A percentile compares a stretch with the other conserved stretches of the same genome.
phyloP scores from a whole-genome alignment of 495 filamentous ascomycete species.

The Achaetomiella virescens region DNA sequence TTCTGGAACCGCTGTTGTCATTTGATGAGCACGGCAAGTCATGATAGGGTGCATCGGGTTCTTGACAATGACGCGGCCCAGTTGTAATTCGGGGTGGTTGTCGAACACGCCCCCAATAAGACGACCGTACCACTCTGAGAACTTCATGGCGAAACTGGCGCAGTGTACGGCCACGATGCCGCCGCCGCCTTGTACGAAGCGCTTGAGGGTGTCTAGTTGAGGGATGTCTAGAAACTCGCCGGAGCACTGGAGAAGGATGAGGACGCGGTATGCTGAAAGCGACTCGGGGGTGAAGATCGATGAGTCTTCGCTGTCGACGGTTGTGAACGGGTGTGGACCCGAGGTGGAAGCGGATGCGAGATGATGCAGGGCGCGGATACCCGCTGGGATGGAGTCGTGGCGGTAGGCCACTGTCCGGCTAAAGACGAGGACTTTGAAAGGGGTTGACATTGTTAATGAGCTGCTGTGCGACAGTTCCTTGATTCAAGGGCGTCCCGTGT shows the following conservation, averaged over 20 bases:
- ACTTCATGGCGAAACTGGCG: slow-evolving; percentile 29
- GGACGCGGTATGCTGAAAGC: slow-evolving; percentile 26
- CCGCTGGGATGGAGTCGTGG: slow-evolving; percentile 33
- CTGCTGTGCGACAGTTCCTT: too few species aligned
- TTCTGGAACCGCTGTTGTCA: neutral
- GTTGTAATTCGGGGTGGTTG: slow-evolving; percentile 30
- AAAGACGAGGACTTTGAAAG: slow-evolving; percentile 28
- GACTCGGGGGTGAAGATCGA: slow-evolving; percentile 21
- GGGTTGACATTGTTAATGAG: neutral
- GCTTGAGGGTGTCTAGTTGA: slow-evolving; percentile 26
- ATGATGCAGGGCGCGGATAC: slow-evolving; percentile 22
- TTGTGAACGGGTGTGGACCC: slow-evolving; percentile 12
- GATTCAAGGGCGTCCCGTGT: too few species aligned
- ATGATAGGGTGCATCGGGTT: slow-evolving; percentile 25
- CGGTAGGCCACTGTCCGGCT: slow-evolving; percentile 32
- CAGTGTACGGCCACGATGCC: slow-evolving; percentile 37
- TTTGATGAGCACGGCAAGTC: neutral
- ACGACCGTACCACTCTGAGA: slow-evolving; percentile 26
- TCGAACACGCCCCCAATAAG: slow-evolving; percentile 34
- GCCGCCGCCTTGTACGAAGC: slow-evolving; percentile 27
- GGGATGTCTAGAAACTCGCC: slow-evolving; percentile 29
- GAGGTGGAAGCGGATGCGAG: slow-evolving; percentile 18
- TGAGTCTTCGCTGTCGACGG: slow-evolving; percentile 29
- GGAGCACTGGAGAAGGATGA: slow-evolving; percentile 33
- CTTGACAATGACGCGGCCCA: slow-evolving; percentile 19